Base-by-base conservation (phyloP, 2,329 filamentous ascomycete species). In the Alternaria rosae region DNA sequence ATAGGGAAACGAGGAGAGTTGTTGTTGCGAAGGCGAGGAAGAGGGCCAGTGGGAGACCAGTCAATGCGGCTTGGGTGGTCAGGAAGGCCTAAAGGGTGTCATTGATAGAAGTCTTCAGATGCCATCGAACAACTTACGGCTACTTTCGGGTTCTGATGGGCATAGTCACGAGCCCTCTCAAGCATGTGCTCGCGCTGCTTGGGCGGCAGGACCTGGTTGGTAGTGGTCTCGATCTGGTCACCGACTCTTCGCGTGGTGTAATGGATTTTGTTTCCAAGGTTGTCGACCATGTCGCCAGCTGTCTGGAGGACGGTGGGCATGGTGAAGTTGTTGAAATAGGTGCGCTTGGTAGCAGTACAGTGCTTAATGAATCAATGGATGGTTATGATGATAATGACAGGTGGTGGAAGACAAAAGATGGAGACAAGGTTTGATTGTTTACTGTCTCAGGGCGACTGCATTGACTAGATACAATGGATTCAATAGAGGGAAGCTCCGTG, bases 1-100 rank as follows among this genome's bases (percentile, higher is more conserved):
- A 79, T 42, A 91, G 74, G 15, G 89, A 86, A 75, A 92, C 85
- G 64, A 89, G 77, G 65, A 89, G 79, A 61, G 89, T 86, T 41
- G 86, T 87, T 42, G 89, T 69, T 57, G 85, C 83, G 82, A 94
- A 93, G 69, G 86, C 81, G 58, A 85, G 66, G 82, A 95, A 94
- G 65, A 93, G 80, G 42, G 89, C 78, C 61, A 94, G 71, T 1
- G 92, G 92, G 13, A 92, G 78, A 59, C 88, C 85, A 13, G 88
- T 88, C 64, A 93, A 84, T 61, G 88, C 76, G 60, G 89, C 71
- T 76, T 94, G 91, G 28, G 85, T 82, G 47, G 86, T 79, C 59
- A 93, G 75, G 76, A 95, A 92, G 61, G 88, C 87, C 91, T 92
- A 66, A 3, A 13, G 1, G 8, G 10, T 15, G 13, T n/a, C 10